Evolutionary conservation across 2,329 filamentous ascomycete genomes (phyloP).

Genomic region (Calonectria pauciramosa): DNA sequence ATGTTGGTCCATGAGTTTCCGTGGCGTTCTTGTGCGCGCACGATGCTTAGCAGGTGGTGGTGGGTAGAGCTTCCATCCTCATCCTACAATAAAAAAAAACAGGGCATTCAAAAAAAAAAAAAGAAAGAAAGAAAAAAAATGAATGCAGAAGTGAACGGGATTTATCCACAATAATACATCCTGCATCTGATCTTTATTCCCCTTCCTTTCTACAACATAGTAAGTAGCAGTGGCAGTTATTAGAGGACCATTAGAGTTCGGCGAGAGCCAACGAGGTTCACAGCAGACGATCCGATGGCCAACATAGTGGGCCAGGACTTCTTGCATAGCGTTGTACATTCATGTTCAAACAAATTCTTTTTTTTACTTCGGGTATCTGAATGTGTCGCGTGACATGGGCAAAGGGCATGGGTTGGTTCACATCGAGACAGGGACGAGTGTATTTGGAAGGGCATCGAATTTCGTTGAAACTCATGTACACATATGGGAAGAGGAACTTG

Average conservation of each 20-base stretch:
- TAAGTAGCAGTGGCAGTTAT: too few species aligned
- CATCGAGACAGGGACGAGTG: constrained; percentile 23
- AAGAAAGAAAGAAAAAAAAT: too few species aligned
- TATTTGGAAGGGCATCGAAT: constrained; percentile 30
- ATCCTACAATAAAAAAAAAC: too few species aligned
- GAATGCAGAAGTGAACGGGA: too few species aligned
- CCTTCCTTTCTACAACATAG: too few species aligned
- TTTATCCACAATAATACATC: too few species aligned
- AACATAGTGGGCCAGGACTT: constrained; percentile 79
- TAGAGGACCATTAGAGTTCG: too few species aligned
- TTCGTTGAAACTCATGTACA: constrained; percentile 44
- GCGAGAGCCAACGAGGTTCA: constrained; percentile 79
- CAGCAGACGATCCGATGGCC: constrained; percentile 89
- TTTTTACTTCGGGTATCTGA: neutral
- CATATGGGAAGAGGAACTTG: constrained; percentile 38
- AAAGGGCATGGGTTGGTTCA: constrained; percentile 12
- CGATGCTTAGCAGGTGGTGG: neutral
- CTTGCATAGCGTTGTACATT: constrained; percentile 37
- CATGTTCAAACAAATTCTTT: too few species aligned
- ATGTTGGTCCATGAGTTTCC: neutral
- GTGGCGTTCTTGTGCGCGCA: neutral
- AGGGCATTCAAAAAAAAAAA: too few species aligned
- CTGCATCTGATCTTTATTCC: too few species aligned
- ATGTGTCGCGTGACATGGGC: neutral
- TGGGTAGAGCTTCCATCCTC: too few species aligned